Conservation (phyloP, 257 asterid genomes). For the Lycium ferocissimum region DNA sequence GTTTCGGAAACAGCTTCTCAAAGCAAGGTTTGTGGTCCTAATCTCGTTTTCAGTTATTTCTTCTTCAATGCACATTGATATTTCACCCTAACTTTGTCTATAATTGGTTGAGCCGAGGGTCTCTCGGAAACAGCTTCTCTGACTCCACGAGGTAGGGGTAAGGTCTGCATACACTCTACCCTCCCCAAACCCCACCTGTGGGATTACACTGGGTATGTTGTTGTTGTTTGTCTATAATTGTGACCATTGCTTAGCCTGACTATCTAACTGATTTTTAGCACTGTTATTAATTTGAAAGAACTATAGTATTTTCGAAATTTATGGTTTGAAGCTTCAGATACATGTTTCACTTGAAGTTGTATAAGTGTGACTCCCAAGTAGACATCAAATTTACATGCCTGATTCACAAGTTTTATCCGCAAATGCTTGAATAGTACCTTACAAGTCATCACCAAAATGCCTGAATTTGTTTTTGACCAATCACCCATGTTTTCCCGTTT, state of each 20-base stretch:
- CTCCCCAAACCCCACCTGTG: too few species aligned
- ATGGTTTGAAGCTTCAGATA: background rate
- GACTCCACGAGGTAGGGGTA: too few species aligned
- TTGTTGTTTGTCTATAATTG: background rate
- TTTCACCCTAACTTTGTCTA: background rate
- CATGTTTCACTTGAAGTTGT: background rate
- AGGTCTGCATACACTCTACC: too few species aligned
- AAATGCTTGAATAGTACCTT: background rate
- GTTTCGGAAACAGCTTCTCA: constrained; percentile 68
- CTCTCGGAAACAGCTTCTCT: too few species aligned
- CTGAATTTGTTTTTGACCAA: background rate
- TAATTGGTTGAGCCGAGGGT: background rate
- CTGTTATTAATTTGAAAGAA: background rate
- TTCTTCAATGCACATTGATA: background rate
- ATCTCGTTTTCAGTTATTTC: constrained; percentile 18
- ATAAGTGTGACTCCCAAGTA: background rate
- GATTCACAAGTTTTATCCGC: background rate
- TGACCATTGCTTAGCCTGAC: background rate
- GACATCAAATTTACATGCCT: background rate
- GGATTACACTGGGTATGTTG: too few species aligned
- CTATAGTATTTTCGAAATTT: background rate
- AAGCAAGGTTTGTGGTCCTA: constrained; percentile 59
- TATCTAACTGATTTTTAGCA: background rate
- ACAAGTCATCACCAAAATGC: background rate
- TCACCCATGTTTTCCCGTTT: background rate